A percentile compares a stretch with the other conserved stretches of the same genome.
phyloP scores from a whole-genome alignment of 202 grass and related monocot genomes.

The Schoenoplectus tabernaemontani region DNA sequence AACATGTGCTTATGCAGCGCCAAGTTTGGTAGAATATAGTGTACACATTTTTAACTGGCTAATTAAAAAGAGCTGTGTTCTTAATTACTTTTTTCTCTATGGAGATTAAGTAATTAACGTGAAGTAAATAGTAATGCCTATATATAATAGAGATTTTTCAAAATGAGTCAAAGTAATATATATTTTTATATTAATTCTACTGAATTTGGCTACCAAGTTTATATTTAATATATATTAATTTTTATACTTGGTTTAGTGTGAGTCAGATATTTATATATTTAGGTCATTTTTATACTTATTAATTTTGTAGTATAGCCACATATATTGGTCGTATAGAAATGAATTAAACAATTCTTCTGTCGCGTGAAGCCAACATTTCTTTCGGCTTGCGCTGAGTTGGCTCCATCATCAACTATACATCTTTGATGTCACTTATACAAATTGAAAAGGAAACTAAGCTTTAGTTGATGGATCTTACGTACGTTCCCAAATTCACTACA shows the following conservation, averaged over 20 bases:
- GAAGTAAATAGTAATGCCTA: background rate
- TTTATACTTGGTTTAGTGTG: background rate
- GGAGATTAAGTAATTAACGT: background rate
- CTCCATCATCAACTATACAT: background rate
- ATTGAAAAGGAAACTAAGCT: slow-evolving; percentile 12
- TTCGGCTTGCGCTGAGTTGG: slow-evolving; percentile 21
- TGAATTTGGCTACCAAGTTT: no score
- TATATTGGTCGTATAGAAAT: background rate
- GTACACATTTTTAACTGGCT: no score
- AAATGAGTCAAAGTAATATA: background rate
- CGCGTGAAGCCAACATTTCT: slow-evolving; percentile 10
- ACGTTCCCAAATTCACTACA: background rate
- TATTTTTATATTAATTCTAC: no score
- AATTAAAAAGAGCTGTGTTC: no score
- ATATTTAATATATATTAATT: background rate
- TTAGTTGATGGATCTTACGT: background rate
- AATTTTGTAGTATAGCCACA: background rate
- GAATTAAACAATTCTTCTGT: background rate
- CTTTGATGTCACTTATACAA: slow-evolving; percentile 16
- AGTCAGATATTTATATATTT: no score
- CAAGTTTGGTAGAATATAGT: no score
- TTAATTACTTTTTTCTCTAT: background rate
- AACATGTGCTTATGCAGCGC: background rate
- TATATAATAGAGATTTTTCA: background rate
- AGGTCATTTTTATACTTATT: background rate